These are phyloP conservation scores for Neurospora sp. DNA, from an alignment of 495 filamentous ascomycete species.

Conservation along the genomic window DNA sequence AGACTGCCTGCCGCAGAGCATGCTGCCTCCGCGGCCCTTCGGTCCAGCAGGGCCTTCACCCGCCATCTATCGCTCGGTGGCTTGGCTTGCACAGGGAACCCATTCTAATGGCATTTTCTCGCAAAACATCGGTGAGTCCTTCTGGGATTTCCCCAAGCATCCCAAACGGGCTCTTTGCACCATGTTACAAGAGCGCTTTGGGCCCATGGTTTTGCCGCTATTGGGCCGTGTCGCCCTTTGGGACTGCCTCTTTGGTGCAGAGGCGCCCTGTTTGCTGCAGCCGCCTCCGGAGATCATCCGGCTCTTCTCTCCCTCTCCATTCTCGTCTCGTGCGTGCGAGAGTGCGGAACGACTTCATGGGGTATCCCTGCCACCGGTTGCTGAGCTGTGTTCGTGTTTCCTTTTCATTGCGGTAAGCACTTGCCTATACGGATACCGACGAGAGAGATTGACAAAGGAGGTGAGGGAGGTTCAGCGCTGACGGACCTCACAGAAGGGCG, in stretches of 20 bases:
- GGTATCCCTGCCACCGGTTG: background rate
- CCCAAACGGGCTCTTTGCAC: conserved; percentile 10
- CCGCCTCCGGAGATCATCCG: conserved; percentile 8
- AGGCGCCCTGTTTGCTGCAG: conserved; percentile 8
- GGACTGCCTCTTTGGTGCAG: conserved; percentile 11
- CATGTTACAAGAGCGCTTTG: conserved; percentile 1
- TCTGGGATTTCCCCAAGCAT: background rate
- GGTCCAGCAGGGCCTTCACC: background rate
- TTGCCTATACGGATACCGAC: background rate
- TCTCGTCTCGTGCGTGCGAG: background rate
- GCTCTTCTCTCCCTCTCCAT: conserved; percentile 5
- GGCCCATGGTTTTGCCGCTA: conserved; percentile 5
- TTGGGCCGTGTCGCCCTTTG: conserved; percentile 4
- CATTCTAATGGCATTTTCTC: background rate
- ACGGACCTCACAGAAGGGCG: background rate
- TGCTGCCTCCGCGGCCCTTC: background rate
- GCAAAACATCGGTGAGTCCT: background rate
- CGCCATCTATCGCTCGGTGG: background rate
- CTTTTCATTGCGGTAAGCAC: background rate
- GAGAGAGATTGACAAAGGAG: background rate
- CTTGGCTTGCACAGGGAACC: background rate
- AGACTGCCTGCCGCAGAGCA: background rate
- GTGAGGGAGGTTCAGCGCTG: background rate
- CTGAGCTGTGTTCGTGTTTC: background rate
- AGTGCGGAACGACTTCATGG: background rate